Percentiles rank a stretch among this genome's conserved stretches.
Conservation (phyloP, 2,329 filamentous ascomycete genomes). For the Diaporthe vexans region DNA sequence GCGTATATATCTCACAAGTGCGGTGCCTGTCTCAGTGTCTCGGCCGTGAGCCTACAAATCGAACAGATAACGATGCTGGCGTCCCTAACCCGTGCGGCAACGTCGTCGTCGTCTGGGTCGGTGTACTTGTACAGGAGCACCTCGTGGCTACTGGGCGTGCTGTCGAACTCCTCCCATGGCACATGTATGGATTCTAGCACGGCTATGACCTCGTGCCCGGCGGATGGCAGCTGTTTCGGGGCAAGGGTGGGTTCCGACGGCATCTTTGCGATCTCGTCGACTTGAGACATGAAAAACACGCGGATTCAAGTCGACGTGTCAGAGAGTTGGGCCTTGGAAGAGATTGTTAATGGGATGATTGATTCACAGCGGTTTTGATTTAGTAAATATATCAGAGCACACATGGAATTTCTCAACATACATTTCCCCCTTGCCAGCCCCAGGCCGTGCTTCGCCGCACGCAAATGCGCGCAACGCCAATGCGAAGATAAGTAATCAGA, state of each 20-base stretch:
- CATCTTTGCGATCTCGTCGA: not conserved
- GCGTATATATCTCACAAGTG: conserved; percentile 42
- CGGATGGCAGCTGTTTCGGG: conserved; percentile 32
- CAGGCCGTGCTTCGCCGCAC: not conserved
- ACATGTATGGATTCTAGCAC: conserved; percentile 40
- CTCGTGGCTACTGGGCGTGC: conserved; percentile 33
- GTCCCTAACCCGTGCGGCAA: conserved; percentile 44
- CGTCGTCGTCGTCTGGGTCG: conserved; percentile 26
- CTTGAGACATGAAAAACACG: not conserved
- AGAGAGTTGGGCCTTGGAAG: not conserved
- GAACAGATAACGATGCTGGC: conserved; percentile 48
- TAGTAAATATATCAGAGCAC: not conserved
- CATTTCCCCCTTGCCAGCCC: not conserved
- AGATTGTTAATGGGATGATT: not conserved
- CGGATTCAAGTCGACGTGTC: no score
- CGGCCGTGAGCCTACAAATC: conserved; percentile 43
- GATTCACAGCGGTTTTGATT: not conserved
- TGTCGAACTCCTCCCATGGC: conserved; percentile 36
- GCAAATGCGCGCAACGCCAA: conserved; percentile 37
- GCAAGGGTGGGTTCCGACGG: conserved; percentile 26
- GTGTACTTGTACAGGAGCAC: conserved; percentile 39
- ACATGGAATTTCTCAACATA: not conserved
- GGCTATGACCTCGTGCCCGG: conserved; percentile 40
- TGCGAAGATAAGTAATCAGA: conserved; percentile 21
- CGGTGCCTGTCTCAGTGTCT: conserved; percentile 43